Percentiles rank a stretch among this genome's conserved stretches.
These are phyloP conservation scores for Alternaria postmessia DNA, from an alignment of 2,329 filamentous ascomycete species.

Conservation along the genomic window DNA sequence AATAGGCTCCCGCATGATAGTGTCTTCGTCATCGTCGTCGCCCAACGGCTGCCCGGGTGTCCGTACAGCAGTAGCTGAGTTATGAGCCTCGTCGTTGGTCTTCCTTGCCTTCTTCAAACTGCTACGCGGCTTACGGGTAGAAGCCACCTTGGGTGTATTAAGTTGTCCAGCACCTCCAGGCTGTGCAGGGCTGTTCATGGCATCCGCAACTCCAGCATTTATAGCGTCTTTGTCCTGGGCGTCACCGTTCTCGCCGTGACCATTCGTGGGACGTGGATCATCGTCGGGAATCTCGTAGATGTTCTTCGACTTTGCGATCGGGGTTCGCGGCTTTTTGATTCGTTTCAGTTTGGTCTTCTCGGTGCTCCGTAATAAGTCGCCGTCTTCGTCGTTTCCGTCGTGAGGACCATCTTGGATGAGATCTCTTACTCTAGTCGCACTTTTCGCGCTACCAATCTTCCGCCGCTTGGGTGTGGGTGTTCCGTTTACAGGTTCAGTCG, in stretches of 20 bases:
- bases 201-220: not conserved
- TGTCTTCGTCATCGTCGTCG: not conserved
- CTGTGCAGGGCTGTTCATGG: not conserved
- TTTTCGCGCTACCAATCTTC: slow-evolving; percentile 9
- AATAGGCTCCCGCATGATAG: slow-evolving; percentile 1
- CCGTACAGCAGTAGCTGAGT: slow-evolving; percentile 6
- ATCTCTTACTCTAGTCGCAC: slow-evolving; percentile 6
- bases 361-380: not conserved
- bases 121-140: not conserved
- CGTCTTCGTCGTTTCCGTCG: not conserved
- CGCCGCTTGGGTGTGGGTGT: slow-evolving; percentile 7
- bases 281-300: slow-evolving; percentile 10
- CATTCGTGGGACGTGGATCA: not conserved
- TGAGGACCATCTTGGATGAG: not conserved
- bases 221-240: not conserved
- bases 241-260: not conserved
- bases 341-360: slow-evolving; percentile 10
- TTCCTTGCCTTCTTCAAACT: not conserved
- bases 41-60: not conserved
- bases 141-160: not conserved
- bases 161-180: not conserved
- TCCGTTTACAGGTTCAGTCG: rapidly evolving
- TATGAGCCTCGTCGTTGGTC: not conserved
- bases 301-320: not conserved
- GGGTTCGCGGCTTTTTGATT: slow-evolving; percentile 13